Base-by-base conservation (phyloP, 495 filamentous ascomycete species). In the Penicillium paxilli region DNA sequence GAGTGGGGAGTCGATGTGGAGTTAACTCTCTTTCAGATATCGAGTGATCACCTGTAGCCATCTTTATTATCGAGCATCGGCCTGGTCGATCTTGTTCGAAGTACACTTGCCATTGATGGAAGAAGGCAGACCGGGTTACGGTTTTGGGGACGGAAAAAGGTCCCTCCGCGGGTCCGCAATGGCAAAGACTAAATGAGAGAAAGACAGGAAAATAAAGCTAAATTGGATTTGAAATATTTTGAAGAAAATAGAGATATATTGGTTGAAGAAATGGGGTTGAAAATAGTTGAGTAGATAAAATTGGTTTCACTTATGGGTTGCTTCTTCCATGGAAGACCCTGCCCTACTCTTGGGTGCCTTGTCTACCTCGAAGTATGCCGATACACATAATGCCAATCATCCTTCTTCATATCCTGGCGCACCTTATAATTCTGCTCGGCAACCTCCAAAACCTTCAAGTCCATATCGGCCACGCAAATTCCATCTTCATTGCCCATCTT, bases 371-470 rank as follows among this genome's bases (percentile, higher is more conserved):
- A 38, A 38, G 33, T 55, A 62, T 72, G 74, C 28, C 74, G 51
- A 74, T 92, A 91, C 16, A 76, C 76, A 78, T 95, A 95, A 80
- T 95, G 82, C 90, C 90, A 96, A 26, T 83, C 87, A 51, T 87
- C 81, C 26, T 75, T 71, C 52, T 59, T 71, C 58, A 95, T 74
- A 74, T 96, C 92, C 57, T 77, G 72, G 48, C 91, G 70, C 0
- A 96, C 84, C 66, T 88, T 86, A 64, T 96, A 96, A 62, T 87
- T 87, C 51, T 79, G 75, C 77, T 97, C 92, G 4, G 92, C 88
- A 48, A 88, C 73, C 44, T 81, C 76, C 42, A 95, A 56, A 21
- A 90, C 69, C 45, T 74, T 73, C 78, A 91, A 78, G 75, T 96
- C 88, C 37, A 96, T 70, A 51, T 94, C 89, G 14, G 87, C 84